Base-by-base conservation (phyloP, 2,329 filamentous ascomycete species). In the Stagonosporopsis chrysanthemi region DNA sequence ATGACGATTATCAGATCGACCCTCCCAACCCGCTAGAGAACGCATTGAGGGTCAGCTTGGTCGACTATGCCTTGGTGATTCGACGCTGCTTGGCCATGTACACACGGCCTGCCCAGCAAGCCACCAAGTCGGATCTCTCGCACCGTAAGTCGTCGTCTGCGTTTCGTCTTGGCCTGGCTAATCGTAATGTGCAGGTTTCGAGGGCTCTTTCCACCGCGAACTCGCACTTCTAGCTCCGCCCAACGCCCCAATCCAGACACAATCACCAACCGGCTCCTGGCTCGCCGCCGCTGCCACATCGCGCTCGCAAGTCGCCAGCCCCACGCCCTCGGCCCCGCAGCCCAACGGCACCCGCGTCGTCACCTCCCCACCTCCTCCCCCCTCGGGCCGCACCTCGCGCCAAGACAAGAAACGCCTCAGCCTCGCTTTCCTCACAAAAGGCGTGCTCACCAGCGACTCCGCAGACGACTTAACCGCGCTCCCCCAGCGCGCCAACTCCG, bases 41-140 rank as follows among this genome's bases (percentile, higher is more conserved):
- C 45, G 91, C 92, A 1, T 87, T 98, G 63, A 90, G 89, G 70
- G 90, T 93, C 74, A 90, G 92, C 0, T 83, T 98, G 28, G 84
- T 96, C 39, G 95, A 98, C 69, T 93, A 98, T 75, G 91, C 92
- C 2, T 84, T 96, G 58, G 88, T 91, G 75, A 87, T 98, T 67
- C 92, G 94, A 79, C 88, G 91, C 62, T 94, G 91, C 68, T 77
- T 98, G 61, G 82, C 82, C 4, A 82, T 88, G 66, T 91, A 91
- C 75, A 83, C 84, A 56, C 86, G 84, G 75, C 87, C 83, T 79
- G 84, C 77, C 36, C 86, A 84, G 75, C 86, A 81, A 75, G 83
- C 79, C 76, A 86, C 85, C 74, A 81, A 76, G 66, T 80, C 77
- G 60, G 86, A 90, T 71, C 80, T 92, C 33, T 81, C 84, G 59